Base-by-base conservation (phyloP, 1,284 basidiomycete species). In the Inonotus hispidus region DNA sequence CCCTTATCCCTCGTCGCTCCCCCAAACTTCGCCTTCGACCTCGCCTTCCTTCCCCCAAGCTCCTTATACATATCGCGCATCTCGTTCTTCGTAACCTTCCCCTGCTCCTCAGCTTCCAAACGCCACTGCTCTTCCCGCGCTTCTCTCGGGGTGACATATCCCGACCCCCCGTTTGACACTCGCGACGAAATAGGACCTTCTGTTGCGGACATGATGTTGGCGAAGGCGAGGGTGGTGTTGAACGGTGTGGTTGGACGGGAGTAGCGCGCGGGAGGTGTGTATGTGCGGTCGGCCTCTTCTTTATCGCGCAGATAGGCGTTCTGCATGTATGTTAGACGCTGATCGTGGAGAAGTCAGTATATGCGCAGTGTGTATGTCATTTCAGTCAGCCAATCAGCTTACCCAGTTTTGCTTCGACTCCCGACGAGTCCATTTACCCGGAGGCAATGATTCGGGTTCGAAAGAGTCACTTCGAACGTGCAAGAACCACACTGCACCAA, bases 61-160 rank as follows among this genome's bases (percentile, higher is more conserved):
- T 92, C 89, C 76, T 95, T 95, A 75, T 95, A 95, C 78, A 87
- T 87, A 69, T 88, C 88, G 41, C 93, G 81, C 84, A 93, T 92
- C 71, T 93, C 91, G 1, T 84, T 62, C 73, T 93, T 95, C 41
- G 82, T 82, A 43, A 88, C 89, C 54, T 74, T 78, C 19, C 78
- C 75, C 14, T 75, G 67, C 0, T 73, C 71, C 56, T 87, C 82
- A 1, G 78, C 79, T 67, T 88, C 87, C 43, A 71, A 64, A 45
- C 73, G 76, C 90, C 90, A 92, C 65, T 78, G 80, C 68, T 91
- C 90, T 67, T 92, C 90, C 29, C 83, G 83, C 13, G 85, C 65
- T 69, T 92, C 90, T 39, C 82, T 78, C 1, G 92, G 93, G 0
- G 92, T 95, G 66, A 86, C 84, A 67, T 88, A 81, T 1, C 92